Conservation (phyloP, 2,329 filamentous ascomycete species). For the Venturia nashicola region DNA sequence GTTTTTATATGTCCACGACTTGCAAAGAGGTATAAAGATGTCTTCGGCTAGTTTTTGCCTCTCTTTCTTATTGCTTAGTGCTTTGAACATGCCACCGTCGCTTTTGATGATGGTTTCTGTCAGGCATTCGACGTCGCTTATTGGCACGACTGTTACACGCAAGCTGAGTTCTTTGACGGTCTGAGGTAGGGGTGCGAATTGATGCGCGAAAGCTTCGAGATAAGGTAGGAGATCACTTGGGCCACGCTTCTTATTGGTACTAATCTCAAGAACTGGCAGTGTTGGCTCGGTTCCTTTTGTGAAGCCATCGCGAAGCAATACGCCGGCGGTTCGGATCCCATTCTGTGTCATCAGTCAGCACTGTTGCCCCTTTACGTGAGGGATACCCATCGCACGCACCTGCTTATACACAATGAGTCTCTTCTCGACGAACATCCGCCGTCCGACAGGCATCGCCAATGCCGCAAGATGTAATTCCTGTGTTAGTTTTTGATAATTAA, state of each 20-base stretch:
- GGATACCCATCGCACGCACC: slow-evolving; percentile 20
- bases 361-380: slow-evolving; percentile 8
- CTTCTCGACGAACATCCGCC: slow-evolving; percentile 63
- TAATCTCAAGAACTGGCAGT: slow-evolving; percentile 69
- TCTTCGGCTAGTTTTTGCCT: slow-evolving; percentile 50
- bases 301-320: slow-evolving; percentile 66
- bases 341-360: slow-evolving; percentile 38
- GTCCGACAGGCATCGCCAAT: slow-evolving; percentile 68
- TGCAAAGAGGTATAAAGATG: slow-evolving; percentile 55
- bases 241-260: slow-evolving; percentile 55
- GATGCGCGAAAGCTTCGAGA: slow-evolving; percentile 54
- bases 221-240: slow-evolving; percentile 82
- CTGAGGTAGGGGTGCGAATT: slow-evolving; percentile 56
- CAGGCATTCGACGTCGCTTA: slow-evolving; percentile 74
- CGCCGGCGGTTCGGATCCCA: slow-evolving; percentile 68
- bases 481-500: slow-evolving; percentile 71
- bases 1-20: slow-evolving; percentile 57
- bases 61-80: slow-evolving; percentile 30
- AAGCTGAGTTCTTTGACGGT: slow-evolving; percentile 54
- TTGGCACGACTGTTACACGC: slow-evolving; percentile 55
- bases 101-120: slow-evolving; percentile 54
- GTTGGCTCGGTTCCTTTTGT: slow-evolving; percentile 54
- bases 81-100: slow-evolving; percentile 25
- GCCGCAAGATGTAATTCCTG: slow-evolving; percentile 66
- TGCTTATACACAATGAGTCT: slow-evolving; percentile 72